These are phyloP conservation scores for Rhizophagus prolifer DNA, from an alignment of 192 early-diverging fungal genomes.

Conservation along the genomic window DNA sequence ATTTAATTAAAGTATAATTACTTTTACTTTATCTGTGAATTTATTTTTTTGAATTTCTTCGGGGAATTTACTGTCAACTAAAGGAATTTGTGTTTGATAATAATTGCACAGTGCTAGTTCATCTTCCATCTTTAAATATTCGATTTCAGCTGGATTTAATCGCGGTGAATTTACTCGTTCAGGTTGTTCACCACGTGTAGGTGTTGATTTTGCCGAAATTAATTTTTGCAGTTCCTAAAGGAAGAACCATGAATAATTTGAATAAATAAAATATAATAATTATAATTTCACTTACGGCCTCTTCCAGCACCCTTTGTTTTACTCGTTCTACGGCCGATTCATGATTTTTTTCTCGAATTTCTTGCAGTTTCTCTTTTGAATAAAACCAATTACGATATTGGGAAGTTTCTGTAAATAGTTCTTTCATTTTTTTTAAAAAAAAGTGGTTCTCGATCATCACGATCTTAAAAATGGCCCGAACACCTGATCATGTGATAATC, in stretches of 20 bases:
- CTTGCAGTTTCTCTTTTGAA: conserved; percentile 50
- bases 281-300: conserved; percentile 39
- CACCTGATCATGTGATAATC: too few relatives aligned
- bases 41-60: not conserved
- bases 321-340: conserved; percentile 57
- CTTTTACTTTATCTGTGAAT: conserved; percentile 12
- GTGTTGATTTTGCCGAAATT: not conserved
- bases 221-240: conserved; percentile 17
- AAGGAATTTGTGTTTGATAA: conserved; percentile 51
- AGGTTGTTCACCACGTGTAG: not conserved
- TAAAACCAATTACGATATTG: conserved; percentile 78
- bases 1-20: not conserved
- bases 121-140: conserved; percentile 52
- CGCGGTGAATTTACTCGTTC: conserved; percentile 25
- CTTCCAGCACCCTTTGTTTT: conserved; percentile 54
- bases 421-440: conserved; percentile 24
- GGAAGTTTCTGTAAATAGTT: conserved; percentile 67
- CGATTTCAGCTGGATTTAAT: conserved; percentile 33
- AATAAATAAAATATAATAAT: not conserved
- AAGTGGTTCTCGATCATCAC: too few relatives aligned
- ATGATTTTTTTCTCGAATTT: conserved; percentile 60
- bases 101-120: conserved; percentile 53
- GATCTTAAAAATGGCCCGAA: too few relatives aligned
- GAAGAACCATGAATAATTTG: not conserved
- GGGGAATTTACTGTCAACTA: not conserved